A percentile compares a stretch with the other conserved stretches of the same genome.
phyloP scores from a whole-genome alignment of 1,139 yeast genomes.

The Wickerhamomyces sp. region DNA sequence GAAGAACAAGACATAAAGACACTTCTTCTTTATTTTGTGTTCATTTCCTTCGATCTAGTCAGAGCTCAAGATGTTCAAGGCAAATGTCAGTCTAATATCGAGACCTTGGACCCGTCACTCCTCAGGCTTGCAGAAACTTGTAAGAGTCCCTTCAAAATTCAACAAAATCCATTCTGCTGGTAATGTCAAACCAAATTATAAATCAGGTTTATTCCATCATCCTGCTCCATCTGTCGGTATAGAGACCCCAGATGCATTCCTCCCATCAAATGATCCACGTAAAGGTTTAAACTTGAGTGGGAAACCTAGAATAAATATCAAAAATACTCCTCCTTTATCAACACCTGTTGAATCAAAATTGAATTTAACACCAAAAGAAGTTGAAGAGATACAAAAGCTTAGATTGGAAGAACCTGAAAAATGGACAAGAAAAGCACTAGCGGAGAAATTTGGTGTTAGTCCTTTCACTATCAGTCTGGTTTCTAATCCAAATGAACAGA shows the following conservation, averaged over 20 bases:
- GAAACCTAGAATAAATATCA: conserved; percentile 33
- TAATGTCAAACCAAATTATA: conserved; percentile 27
- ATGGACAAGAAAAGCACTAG: conserved; percentile 67
- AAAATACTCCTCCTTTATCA: conserved; percentile 48
- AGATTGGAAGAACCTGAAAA: conserved; percentile 56
- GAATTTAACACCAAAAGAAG: conserved; percentile 56
- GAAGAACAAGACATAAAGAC: not conserved
- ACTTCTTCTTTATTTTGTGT: not conserved
- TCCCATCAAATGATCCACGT: conserved; percentile 64
- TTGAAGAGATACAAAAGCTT: conserved; percentile 54
- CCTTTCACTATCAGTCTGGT: conserved; percentile 50
- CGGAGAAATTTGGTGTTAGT: conserved; percentile 56
- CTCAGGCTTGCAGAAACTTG: conserved; percentile 3
- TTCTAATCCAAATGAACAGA: conserved; percentile 36
- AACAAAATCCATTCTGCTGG: conserved; percentile 19
- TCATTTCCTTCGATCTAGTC: not conserved
- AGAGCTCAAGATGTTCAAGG: not conserved
- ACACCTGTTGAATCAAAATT: conserved; percentile 45
- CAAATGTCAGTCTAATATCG: not conserved
- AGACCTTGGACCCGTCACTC: conserved; percentile 3
- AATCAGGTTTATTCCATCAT: conserved; percentile 33
- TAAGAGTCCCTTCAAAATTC: conserved; percentile 19
- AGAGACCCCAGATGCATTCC: conserved; percentile 64
- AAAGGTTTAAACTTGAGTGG: conserved; percentile 31
- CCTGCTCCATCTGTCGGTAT: conserved; percentile 45